A percentile compares a stretch with the other conserved stretches of the same genome.
Evolutionary conservation across 2,329 filamentous ascomycete species (phyloP).

Genomic region (Balansia obtecta): DNA sequence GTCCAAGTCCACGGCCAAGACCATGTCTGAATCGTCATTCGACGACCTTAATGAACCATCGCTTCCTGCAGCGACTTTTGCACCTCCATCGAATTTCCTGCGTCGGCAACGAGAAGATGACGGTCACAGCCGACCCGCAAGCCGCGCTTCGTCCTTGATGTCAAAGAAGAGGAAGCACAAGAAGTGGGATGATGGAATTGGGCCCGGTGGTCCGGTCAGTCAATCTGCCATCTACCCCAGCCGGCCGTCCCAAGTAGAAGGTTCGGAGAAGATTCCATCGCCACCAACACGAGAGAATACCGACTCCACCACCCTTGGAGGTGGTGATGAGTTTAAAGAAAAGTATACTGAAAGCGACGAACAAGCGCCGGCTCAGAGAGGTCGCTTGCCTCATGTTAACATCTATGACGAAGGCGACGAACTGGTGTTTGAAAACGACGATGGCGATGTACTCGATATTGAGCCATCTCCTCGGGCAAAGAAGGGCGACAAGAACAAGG

Average conservation of each 20-base stretch:
- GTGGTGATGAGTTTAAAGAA: conserved; percentile 21
- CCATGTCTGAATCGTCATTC: conserved; percentile 66
- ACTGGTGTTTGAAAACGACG: conserved; percentile 70
- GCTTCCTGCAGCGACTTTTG: conserved; percentile 57
- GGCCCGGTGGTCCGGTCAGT: conserved; percentile 75
- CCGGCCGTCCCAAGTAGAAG: conserved; percentile 20
- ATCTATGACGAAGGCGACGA: conserved; percentile 72
- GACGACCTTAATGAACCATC: conserved; percentile 48
- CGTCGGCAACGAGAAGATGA: conserved; percentile 73
- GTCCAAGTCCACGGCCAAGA: conserved; percentile 71
- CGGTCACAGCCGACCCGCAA: conserved; percentile 35
- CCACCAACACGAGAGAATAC: conserved; percentile 18
- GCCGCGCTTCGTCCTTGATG: conserved; percentile 47
- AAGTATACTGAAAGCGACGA: conserved; percentile 15
- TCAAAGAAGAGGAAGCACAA: conserved; percentile 52
- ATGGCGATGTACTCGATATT: conserved; percentile 73
- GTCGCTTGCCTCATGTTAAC: conserved; percentile 34
- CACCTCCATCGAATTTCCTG: conserved; percentile 66
- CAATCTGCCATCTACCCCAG: conserved; percentile 79
- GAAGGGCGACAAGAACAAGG: conserved; percentile 1
- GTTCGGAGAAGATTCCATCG: conserved; percentile 18
- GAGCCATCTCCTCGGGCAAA: conserved; percentile 21
- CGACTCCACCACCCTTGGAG: conserved; percentile 20
- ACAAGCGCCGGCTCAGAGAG: conserved; percentile 10
- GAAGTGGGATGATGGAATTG: conserved; percentile 58